phyloP scores from a whole-genome alignment of 2,329 filamentous ascomycete genomes.

The Fusarium nodosum region DNA sequence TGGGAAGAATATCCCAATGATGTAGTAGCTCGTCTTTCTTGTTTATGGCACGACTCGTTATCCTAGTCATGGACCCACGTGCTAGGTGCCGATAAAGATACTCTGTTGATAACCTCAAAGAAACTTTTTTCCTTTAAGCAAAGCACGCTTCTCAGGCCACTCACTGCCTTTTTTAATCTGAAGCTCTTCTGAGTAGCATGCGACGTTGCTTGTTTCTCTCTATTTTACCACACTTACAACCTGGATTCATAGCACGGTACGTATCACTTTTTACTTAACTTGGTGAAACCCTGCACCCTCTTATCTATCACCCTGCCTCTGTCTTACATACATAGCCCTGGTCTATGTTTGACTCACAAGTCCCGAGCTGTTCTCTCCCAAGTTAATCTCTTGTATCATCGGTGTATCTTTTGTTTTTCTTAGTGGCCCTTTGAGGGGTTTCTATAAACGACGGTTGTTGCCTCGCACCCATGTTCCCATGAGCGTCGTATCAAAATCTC shows the following conservation, averaged over 20 bases:
- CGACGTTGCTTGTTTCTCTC: slow-evolving; percentile 6
- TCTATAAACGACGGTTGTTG: slow-evolving; percentile 34
- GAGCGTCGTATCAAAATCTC: slow-evolving; percentile 24
- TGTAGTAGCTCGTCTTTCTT: background rate
- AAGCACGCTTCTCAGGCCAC: background rate
- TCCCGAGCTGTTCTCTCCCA: slow-evolving; percentile 1
- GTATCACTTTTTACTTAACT: slow-evolving; percentile 16
- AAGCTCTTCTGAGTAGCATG: slow-evolving; percentile 16
- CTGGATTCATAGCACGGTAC: slow-evolving; percentile 18
- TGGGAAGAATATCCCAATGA: background rate
- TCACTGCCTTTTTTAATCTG: background rate
- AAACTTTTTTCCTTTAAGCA: background rate
- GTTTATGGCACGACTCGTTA: background rate
- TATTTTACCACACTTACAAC: slow-evolving; percentile 1
- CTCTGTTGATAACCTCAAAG: slow-evolving; percentile 17
- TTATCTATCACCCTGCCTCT: slow-evolving; percentile 24
- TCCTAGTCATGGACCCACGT: slow-evolving; percentile 28
- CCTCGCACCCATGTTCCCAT: slow-evolving; percentile 41
- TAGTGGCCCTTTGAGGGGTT: slow-evolving; percentile 39
- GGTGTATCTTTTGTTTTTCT: too few species aligned
- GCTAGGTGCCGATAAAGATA: slow-evolving; percentile 24
- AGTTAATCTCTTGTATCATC: background rate
- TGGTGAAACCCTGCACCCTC: slow-evolving; percentile 3
- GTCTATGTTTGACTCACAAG: slow-evolving; percentile 5
- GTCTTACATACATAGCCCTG: slow-evolving; percentile 11